Conservation (phyloP, 441 rosid species). For the Theobroma grandiflorum region DNA sequence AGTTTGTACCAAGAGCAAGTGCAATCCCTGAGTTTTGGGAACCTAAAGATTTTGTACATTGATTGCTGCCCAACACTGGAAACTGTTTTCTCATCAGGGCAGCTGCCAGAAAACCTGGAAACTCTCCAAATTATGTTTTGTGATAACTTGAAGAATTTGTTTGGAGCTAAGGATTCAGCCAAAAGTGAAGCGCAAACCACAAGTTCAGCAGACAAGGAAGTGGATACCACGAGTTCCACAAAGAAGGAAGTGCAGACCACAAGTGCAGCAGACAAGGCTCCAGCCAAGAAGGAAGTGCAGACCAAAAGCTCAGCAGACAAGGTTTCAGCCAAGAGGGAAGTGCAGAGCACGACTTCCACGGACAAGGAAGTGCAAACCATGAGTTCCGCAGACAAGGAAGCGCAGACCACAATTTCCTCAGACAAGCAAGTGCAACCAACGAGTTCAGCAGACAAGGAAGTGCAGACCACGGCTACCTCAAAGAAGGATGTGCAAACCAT, state of each 20-base stretch:
- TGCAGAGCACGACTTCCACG: not conserved
- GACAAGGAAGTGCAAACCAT: not conserved
- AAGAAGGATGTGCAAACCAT: not conserved
- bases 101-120: conserved; percentile 45
- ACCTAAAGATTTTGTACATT: conserved; percentile 47
- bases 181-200: not conserved
- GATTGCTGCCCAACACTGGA: conserved; percentile 56
- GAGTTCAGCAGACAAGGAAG: not conserved
- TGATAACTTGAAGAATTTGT: conserved; percentile 39
- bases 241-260: not conserved
- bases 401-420: not conserved
- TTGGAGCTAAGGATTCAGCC: not conserved
- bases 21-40: conserved; percentile 27
- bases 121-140: conserved; percentile 47
- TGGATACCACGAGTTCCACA: not conserved
- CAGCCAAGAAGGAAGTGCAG: not conserved
- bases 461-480: not conserved
- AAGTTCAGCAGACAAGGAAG: not conserved
- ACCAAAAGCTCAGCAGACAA: not conserved
- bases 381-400: not conserved
- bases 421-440: not conserved
- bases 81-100: conserved; percentile 35
- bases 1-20: conserved; percentile 32
- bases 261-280: not conserved
- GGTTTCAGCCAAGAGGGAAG: not conserved